These are phyloP conservation scores for Pythium folliculosum DNA, from an alignment of 352 stramenopile species.

Conservation along the genomic window DNA sequence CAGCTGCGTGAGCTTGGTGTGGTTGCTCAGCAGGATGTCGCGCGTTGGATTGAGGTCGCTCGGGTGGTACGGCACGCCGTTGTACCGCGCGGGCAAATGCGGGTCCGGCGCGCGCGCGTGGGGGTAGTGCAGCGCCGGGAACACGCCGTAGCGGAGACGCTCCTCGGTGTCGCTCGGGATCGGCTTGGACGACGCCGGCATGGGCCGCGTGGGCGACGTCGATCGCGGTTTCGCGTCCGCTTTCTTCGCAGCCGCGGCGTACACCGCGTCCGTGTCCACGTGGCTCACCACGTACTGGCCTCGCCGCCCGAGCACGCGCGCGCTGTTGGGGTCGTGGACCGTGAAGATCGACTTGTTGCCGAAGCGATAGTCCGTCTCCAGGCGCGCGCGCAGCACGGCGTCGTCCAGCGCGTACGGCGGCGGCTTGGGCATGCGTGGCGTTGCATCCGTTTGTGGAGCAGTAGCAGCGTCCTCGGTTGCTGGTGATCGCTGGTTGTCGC, in stretches of 20 bases:
- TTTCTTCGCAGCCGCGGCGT: conserved; percentile 18
- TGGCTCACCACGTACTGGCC: conserved; percentile 31
- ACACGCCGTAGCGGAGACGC: conserved; percentile 21
- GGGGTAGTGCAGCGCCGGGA: conserved; percentile 22
- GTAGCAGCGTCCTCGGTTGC: not conserved
- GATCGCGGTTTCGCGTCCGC: conserved; percentile 13
- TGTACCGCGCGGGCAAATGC: conserved; percentile 61
- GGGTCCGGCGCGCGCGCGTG: conserved; percentile 33
- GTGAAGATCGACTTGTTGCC: conserved; percentile 49
- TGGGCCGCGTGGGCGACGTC: conserved; percentile 23
- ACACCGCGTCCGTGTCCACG: conserved; percentile 30
- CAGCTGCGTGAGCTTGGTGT: conserved; percentile 52
- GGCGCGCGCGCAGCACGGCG: conserved; percentile 45
- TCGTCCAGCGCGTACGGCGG: conserved; percentile 52
- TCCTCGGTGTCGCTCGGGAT: conserved; percentile 23
- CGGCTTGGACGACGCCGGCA: conserved; percentile 26
- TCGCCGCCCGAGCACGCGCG: conserved; percentile 30
- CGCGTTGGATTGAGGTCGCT: conserved; percentile 57
- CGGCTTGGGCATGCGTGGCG: not conserved
- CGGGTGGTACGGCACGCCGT: conserved; percentile 56
- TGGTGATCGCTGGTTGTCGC: not conserved
- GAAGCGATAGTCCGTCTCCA: conserved; percentile 48
- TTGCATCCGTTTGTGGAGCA: not conserved
- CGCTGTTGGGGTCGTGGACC: conserved; percentile 45
- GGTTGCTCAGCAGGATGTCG: conserved; percentile 52